These are phyloP conservation scores for Dryadomyces quercus-mongolicae DNA, from an alignment of 2,329 filamentous ascomycete genomes.

Conservation along the genomic window DNA sequence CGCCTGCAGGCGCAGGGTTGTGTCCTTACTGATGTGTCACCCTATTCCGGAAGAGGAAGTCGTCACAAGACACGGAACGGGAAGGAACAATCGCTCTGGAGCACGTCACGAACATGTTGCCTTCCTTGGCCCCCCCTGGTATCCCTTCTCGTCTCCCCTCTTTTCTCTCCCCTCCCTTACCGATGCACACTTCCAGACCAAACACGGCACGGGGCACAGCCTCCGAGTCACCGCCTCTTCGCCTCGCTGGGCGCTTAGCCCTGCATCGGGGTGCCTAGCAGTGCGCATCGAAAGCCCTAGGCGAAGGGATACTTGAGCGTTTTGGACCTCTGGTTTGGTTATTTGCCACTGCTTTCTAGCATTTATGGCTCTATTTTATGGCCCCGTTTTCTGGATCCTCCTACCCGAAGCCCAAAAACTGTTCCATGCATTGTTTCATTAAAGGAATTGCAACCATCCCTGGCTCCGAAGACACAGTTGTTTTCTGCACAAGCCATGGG, in stretches of 20 bases:
- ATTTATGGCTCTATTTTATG: too few relatives aligned
- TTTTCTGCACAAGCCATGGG: too few relatives aligned
- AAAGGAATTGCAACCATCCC: too few relatives aligned
- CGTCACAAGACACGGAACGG: neutral
- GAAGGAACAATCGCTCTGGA: neutral
- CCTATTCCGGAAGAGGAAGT: neutral
- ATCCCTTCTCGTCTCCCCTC: too few relatives aligned
- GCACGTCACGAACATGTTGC: neutral
- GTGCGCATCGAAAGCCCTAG: too few relatives aligned
- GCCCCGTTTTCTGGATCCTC: too few relatives aligned
- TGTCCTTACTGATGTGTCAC: neutral
- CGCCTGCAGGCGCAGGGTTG: neutral
- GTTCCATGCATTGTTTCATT: too few relatives aligned
- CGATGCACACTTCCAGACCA: neutral
- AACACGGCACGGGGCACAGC: neutral
- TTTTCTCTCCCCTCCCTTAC: neutral
- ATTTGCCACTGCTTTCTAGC: too few relatives aligned
- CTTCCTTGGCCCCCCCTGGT: neutral
- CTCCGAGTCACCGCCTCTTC: neutral
- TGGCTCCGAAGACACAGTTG: too few relatives aligned
- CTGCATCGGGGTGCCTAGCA: neutral
- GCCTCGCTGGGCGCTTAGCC: neutral
- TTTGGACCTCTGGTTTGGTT: too few relatives aligned
- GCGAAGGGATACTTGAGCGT: too few relatives aligned
- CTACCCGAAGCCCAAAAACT: too few relatives aligned